Evolutionary conservation across 192 early-diverging fungal genomes (phyloP).

Genomic region (Entophlyctis luteolus): DNA sequence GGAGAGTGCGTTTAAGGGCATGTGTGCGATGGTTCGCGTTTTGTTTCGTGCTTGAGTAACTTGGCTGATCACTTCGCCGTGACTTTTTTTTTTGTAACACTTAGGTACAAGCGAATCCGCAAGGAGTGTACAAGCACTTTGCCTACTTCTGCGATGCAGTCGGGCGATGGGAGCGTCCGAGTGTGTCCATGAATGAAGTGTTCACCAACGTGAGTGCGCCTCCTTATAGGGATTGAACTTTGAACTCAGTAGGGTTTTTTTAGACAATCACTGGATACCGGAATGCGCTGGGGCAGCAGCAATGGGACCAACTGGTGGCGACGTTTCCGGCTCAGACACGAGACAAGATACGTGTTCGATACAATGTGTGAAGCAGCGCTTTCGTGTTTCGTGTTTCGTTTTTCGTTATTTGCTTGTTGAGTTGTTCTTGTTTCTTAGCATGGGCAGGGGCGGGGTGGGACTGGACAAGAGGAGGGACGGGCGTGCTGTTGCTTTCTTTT

Average conservation of each 20-base stretch:
- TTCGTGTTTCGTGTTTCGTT: no score
- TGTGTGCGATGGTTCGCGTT: constrained; percentile 94
- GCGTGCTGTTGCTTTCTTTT: no score
- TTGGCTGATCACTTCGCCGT: no score
- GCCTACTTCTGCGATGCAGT: constrained; percentile 77
- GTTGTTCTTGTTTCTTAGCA: no score
- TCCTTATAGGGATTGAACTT: not conserved
- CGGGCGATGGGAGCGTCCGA: constrained; percentile 69
- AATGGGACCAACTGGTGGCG: constrained; percentile 45
- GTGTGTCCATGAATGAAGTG: constrained; percentile 55
- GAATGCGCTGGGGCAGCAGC: constrained; percentile 63
- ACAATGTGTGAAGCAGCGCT: constrained; percentile 20
- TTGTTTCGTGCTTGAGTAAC: no score
- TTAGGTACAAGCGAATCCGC: constrained; percentile 84
- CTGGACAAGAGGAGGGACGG: no score
- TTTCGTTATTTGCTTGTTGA: no score
- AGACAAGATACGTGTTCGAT: constrained; percentile 19
- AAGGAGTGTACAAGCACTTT: constrained; percentile 60
- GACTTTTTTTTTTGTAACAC: no score
- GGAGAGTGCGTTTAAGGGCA: constrained; percentile 86
- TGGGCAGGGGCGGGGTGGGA: no score
- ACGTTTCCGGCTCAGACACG: constrained; percentile 18
- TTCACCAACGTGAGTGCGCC: constrained; percentile 53
- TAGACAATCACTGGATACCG: constrained; percentile 61
- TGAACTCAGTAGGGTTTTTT: not conserved